Percentiles rank a stretch among this genome's conserved stretches.
phyloP scores from a whole-genome alignment of 176 grass and related monocot species.

The Stipa capillata region DNA sequence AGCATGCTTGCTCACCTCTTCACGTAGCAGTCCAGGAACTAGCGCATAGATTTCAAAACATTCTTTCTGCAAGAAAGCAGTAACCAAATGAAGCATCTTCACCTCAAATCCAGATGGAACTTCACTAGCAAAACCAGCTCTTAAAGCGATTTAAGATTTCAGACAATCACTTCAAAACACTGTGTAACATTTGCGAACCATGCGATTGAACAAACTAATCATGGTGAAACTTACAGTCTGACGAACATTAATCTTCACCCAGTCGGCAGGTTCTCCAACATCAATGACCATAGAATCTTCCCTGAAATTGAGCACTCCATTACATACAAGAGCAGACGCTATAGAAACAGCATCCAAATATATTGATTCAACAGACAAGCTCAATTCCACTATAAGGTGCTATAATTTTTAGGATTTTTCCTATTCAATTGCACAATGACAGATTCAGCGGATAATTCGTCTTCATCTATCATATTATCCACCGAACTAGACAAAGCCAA shows the following conservation, averaged over 20 bases:
- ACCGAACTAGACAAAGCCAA: slow-evolving; percentile 16
- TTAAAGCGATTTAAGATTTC: slow-evolving; percentile 1
- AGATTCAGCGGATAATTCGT: background rate
- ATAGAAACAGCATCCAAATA: background rate
- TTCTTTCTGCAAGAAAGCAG: slow-evolving; percentile 72
- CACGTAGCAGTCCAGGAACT: slow-evolving; percentile 93
- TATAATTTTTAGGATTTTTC: background rate
- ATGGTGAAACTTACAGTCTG: slow-evolving; percentile 66
- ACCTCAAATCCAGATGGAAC: background rate
- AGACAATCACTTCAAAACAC: slow-evolving; percentile 7
- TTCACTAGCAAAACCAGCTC: slow-evolving; percentile 1
- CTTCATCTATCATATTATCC: background rate
- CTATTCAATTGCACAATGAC: slow-evolving; percentile 9
- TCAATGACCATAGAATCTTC: slow-evolving; percentile 85
- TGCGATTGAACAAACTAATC: slow-evolving; percentile 14
- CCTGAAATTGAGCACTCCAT: slow-evolving; percentile 38
- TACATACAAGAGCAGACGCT: slow-evolving; percentile 6
- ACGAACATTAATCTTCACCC: slow-evolving; percentile 96
- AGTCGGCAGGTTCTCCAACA: slow-evolving; percentile 86
- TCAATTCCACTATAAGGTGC: background rate
- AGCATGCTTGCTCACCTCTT: slow-evolving; percentile 56
- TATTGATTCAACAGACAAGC: background rate
- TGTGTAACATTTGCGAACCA: background rate
- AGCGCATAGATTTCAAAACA: slow-evolving; percentile 97
- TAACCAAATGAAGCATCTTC: slow-evolving; percentile 13